phyloP scores from a whole-genome alignment of 1,284 basidiomycete species.

The Tremellales sp. region DNA sequence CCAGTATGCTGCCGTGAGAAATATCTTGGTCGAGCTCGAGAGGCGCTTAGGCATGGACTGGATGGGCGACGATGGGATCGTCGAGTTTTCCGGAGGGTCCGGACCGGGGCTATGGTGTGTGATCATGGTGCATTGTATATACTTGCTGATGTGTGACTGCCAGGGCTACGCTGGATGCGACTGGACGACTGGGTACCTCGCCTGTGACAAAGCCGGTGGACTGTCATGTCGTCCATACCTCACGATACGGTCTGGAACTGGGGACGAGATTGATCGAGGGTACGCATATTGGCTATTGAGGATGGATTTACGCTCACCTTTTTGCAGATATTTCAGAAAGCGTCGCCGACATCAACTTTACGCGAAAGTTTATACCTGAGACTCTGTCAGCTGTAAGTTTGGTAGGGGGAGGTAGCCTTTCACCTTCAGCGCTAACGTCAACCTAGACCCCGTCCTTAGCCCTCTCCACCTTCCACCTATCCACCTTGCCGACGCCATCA shows the following conservation, averaged over 20 bases:
- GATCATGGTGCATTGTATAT: constrained; percentile 7
- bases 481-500: constrained; percentile 61
- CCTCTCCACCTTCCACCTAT: constrained; percentile 79
- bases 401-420: neutral
- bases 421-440: constrained; percentile 2
- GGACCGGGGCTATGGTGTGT: constrained; percentile 51
- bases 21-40: constrained; percentile 47
- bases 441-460: constrained; percentile 57
- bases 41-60: constrained; percentile 39
- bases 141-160: neutral
- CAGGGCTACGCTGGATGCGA: constrained; percentile 16
- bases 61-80: constrained; percentile 26
- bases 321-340: constrained; percentile 6
- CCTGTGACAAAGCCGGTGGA: neutral
- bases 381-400: neutral
- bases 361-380: constrained; percentile 2
- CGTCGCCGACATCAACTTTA: neutral
- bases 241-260: constrained; percentile 40
- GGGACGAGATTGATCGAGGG: constrained; percentile 24
- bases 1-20: constrained; percentile 49
- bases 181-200: constrained; percentile 5
- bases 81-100: constrained; percentile 48
- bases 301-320: neutral
- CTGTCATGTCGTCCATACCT: constrained; percentile 33
- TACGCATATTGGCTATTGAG: constrained; percentile 17